phyloP scores from a whole-genome alignment of 2,329 filamentous ascomycete species.

The Talaromyces rugulosus region DNA sequence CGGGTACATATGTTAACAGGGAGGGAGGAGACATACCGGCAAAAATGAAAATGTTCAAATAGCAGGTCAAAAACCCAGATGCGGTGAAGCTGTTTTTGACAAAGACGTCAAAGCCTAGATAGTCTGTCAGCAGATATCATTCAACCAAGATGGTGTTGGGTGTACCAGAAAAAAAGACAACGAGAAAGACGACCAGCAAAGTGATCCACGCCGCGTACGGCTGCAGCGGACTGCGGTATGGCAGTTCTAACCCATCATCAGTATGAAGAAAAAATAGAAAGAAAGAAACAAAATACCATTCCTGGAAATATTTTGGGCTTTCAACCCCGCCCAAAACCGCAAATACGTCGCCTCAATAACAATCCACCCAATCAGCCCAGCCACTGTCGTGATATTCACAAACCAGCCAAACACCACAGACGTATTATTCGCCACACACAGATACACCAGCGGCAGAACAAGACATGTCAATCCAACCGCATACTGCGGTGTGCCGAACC shows the following conservation, averaged over 20 bases:
- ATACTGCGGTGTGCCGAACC: slow-evolving; percentile 58
- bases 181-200: slow-evolving; percentile 51
- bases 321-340: slow-evolving; percentile 57
- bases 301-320: slow-evolving; percentile 55
- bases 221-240: slow-evolving; percentile 57
- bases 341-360: slow-evolving; percentile 8
- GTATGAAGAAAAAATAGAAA: not conserved
- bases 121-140: not conserved
- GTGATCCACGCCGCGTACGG: slow-evolving; percentile 62
- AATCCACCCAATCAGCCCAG: slow-evolving; percentile 67
- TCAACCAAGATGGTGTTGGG: not conserved
- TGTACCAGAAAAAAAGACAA: slow-evolving; percentile 9
- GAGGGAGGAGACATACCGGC: slow-evolving; percentile 45
- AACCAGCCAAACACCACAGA: slow-evolving; percentile 67
- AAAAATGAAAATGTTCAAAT: slow-evolving; percentile 62
- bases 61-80: slow-evolving; percentile 61
- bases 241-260: slow-evolving; percentile 33
- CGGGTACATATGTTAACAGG: no score
- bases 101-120: slow-evolving; percentile 62
- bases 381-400: slow-evolving; percentile 65
- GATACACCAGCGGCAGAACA: slow-evolving; percentile 63
- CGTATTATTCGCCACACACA: slow-evolving; percentile 59
- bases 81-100: slow-evolving; percentile 29
- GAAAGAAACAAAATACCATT: slow-evolving; percentile 17
- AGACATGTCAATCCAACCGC: slow-evolving; percentile 54